Evolutionary conservation across 2,329 filamentous ascomycete species (phyloP).

Genomic region (Kalaharituber pfeilii): DNA sequence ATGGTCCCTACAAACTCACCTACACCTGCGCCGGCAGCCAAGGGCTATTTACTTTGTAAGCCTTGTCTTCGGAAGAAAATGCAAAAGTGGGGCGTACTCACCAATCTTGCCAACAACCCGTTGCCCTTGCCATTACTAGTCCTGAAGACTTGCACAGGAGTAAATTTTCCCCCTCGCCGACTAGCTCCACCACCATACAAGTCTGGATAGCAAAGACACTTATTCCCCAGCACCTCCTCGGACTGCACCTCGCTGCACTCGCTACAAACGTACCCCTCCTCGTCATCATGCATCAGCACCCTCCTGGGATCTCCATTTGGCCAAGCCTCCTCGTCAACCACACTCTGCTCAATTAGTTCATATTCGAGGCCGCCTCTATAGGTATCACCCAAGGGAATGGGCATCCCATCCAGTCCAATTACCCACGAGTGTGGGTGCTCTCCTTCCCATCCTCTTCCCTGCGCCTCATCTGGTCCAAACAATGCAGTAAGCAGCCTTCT

Average conservation of each 20-base stretch:
- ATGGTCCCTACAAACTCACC: constrained; percentile 40
- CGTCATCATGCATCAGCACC: neutral
- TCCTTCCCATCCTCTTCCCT: constrained; percentile 27
- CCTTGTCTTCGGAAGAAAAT: neutral
- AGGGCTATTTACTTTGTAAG: neutral
- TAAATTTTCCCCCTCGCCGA: neutral
- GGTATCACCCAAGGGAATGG: constrained; percentile 31
- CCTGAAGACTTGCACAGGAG: constrained; percentile 36
- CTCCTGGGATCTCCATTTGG: constrained; percentile 34
- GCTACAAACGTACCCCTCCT: constrained; percentile 27
- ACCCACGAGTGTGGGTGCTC: constrained; percentile 39
- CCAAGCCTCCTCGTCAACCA: constrained; percentile 35
- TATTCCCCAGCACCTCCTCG: constrained; percentile 32
- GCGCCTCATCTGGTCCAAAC: neutral
- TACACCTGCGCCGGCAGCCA: constrained; percentile 32
- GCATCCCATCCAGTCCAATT: constrained; percentile 30
- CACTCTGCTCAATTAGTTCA: constrained; percentile 34
- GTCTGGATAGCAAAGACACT: constrained; percentile 37
- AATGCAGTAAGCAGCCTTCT: constrained; percentile 30
- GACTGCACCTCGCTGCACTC: constrained; percentile 35
- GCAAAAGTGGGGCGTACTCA: neutral
- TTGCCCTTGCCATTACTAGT: constrained; percentile 37
- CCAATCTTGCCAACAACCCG: constrained; percentile 31
- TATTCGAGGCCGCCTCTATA: constrained; percentile 33
- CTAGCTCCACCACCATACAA: constrained; percentile 33